Base-by-base conservation (phyloP, 129 eudicot species). In the Escallonia rubra region DNA sequence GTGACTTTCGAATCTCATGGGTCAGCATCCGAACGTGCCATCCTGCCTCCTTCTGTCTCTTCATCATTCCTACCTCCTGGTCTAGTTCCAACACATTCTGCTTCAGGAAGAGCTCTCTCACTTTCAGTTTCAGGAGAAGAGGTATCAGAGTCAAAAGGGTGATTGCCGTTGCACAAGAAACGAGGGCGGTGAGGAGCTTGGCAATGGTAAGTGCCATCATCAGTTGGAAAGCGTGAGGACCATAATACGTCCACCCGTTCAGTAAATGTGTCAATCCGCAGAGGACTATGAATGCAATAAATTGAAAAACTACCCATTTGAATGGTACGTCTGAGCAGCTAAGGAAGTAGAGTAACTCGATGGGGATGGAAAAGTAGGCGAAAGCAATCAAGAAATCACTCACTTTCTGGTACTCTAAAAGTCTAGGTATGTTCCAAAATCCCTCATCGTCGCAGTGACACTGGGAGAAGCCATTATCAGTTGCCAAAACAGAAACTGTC, bases 261-360 rank as follows among this genome's bases (percentile, higher is more conserved):
- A 90, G 89, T 71, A 90, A 82, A 82, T 90, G 97, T 7, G 97
- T 90, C 78, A 87, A 52, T 41, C 97, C 97, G 41, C 97, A 87
- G 7, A 87, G 90, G 48, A 87, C 96, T 7, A 90, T 90, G 79
- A 90, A 90, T 3, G 81, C 70, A 39, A 90, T 77, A 70, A 90
- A 90, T 65, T 87, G 86, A 66, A 87, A 76, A 11, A 90, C 76
- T 13, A 90, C 97, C 97, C 97, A 90, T 83, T 87, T 90, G 76
- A 90, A 90, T 2, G 96, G 97, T 11, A 90, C 73, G 16, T 80
- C 80, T 10, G 95, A 90, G 68, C 86, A 85, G 57, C 97, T 84
- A 38, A 87, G 69, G 70, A 90, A 86, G 89, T 84, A 90, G 2
- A 90, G 70, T n/a, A 90, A 73, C 75, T 90, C 96, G 12, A 90